phyloP scores from a whole-genome alignment of 805 yeast genomes.

The Yarrowia sp. region DNA sequence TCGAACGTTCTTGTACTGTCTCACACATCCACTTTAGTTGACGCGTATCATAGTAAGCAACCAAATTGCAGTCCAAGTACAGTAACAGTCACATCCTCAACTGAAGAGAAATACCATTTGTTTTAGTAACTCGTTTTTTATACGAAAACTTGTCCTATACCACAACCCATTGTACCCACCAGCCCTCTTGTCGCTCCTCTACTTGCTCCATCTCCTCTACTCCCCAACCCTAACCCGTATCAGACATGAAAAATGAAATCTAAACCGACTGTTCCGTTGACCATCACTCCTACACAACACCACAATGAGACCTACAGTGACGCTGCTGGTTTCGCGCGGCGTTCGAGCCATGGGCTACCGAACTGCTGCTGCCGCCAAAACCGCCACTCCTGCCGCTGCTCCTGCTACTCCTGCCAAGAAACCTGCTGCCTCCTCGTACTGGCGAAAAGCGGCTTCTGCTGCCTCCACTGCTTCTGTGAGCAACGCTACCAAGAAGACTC shows the following conservation, averaged over 20 bases:
- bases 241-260: background rate
- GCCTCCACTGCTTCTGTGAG: constrained; percentile 5
- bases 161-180: too few species aligned
- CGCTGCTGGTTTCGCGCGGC: background rate
- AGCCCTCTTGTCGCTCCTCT: too few species aligned
- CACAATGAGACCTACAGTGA: constrained; percentile 1
- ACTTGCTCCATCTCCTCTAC: background rate
- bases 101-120: too few species aligned
- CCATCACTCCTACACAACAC: background rate
- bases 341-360: background rate
- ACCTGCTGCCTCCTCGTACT: background rate
- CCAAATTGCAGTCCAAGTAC: too few species aligned
- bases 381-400: background rate
- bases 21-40: too few species aligned
- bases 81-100: too few species aligned
- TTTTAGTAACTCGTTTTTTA: too few species aligned
- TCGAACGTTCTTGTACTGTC: too few species aligned
- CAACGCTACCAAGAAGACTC: background rate
- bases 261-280: too few species aligned
- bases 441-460: constrained; percentile 1
- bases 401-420: background rate
- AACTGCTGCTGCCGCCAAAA: background rate
- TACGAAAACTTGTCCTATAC: too few species aligned
- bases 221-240: background rate
- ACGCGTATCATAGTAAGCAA: too few species aligned